phyloP scores from a whole-genome alignment of 495 filamentous ascomycete species.

The Trichoderma reesei region DNA sequence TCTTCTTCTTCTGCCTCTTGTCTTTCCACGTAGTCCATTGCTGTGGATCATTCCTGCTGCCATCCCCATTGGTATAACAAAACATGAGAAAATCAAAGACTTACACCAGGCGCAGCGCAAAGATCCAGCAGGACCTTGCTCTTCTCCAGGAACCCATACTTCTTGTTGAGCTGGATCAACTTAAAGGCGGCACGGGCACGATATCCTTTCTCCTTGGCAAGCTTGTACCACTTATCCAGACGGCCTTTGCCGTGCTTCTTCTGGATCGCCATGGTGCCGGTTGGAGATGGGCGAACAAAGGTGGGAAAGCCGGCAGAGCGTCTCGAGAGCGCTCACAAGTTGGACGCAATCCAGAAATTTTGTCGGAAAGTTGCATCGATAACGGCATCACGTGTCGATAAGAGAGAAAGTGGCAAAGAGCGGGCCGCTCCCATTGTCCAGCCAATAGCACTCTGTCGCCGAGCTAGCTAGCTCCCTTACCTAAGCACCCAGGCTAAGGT shows the following conservation, averaged over 20 bases:
- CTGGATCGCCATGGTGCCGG: conserved; percentile 73
- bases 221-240: conserved; percentile 85
- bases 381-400: conserved; percentile 10
- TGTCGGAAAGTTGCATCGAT: not conserved
- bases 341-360: not conserved
- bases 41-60: too few relatives aligned
- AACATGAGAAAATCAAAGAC: conserved; percentile 22
- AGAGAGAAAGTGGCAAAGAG: not conserved
- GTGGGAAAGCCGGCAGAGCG: not conserved
- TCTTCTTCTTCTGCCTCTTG: too few relatives aligned
- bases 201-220: conserved; percentile 98
- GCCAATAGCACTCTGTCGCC: too few relatives aligned
- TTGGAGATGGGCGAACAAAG: not conserved
- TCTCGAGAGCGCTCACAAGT: not conserved
- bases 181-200: conserved; percentile 96
- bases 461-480: too few relatives aligned
- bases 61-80: not conserved
- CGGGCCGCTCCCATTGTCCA: too few relatives aligned
- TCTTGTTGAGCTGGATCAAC: conserved; percentile 96
- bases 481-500: too few relatives aligned
- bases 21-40: too few relatives aligned
- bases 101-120: conserved; percentile 88
- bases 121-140: conserved; percentile 94
- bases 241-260: conserved; percentile 99
- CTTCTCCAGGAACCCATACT: conserved; percentile 94